These are phyloP conservation scores for Paraphaeosphaeria minitans DNA, from an alignment of 2,329 filamentous ascomycete genomes.

Conservation along the genomic window DNA sequence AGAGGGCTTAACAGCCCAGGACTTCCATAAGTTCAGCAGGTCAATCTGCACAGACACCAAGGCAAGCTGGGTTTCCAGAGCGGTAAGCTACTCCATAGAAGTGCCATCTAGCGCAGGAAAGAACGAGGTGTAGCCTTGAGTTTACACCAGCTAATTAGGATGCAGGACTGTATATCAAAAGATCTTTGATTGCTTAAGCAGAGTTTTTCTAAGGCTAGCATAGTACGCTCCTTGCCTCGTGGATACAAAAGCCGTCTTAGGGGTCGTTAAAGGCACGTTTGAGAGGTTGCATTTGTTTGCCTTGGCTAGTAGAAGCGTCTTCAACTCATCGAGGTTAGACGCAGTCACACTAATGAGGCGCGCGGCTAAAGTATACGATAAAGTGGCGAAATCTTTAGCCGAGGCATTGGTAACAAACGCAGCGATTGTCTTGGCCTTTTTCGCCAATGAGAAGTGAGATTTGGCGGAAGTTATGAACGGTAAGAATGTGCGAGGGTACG, in stretches of 20 bases:
- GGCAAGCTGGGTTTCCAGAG: conserved; percentile 58
- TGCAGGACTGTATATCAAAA: conserved; percentile 58
- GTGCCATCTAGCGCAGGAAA: conserved; percentile 56
- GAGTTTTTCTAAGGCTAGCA: conserved; percentile 55
- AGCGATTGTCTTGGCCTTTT: conserved; percentile 5
- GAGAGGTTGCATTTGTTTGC: conserved; percentile 53
- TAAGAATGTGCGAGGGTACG: background rate
- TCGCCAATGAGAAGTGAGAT: background rate
- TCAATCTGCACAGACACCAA: conserved; percentile 60
- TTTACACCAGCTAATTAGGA: conserved; percentile 53
- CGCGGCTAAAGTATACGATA: conserved; percentile 31
- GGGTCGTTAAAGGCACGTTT: conserved; percentile 58
- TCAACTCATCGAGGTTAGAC: conserved; percentile 8
- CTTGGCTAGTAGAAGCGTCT: conserved; percentile 2
- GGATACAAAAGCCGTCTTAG: conserved; percentile 58
- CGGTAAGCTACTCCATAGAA: conserved; percentile 55
- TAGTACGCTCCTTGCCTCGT: conserved; percentile 60
- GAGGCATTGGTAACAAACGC: conserved; percentile 8
- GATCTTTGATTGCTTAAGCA: conserved; percentile 54
- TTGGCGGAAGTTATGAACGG: conserved; percentile 15
- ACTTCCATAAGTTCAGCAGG: conserved; percentile 57
- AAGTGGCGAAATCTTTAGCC: conserved; percentile 19
- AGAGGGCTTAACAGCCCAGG: conserved; percentile 59
- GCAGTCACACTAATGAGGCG: conserved; percentile 20
- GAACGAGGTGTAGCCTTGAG: conserved; percentile 56